Conservation (phyloP, 31 red algal species). For the Bonnemaisonia californica region DNA sequence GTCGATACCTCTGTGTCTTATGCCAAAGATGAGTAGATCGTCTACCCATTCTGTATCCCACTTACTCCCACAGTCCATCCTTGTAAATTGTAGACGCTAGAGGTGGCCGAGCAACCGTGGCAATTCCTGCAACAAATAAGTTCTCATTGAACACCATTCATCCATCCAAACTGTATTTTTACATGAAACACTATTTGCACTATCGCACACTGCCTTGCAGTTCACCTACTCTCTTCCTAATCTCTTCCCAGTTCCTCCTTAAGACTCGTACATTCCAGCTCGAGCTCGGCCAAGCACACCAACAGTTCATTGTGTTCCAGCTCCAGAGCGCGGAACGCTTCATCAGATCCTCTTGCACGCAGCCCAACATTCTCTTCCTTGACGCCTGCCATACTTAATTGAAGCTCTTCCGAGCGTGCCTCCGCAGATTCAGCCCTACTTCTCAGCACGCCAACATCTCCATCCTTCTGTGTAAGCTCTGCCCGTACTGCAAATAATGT, state of each 20-base stretch:
- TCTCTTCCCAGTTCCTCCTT: slow-evolving; percentile 46
- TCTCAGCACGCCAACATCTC: slow-evolving; percentile 23
- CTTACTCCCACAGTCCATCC: too few species aligned
- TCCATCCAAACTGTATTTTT: too few species aligned
- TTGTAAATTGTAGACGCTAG: too few species aligned
- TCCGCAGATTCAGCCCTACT: slow-evolving; percentile 35
- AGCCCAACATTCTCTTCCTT: slow-evolving; percentile 29
- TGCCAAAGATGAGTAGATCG: slow-evolving; percentile 46
- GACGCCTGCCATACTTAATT: slow-evolving; percentile 20
- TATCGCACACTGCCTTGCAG: too few species aligned
- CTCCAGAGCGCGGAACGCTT: slow-evolving; percentile 31
- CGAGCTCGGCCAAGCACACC: slow-evolving; percentile 63
- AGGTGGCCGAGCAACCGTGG: too few species aligned
- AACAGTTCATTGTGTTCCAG: slow-evolving; percentile 67
- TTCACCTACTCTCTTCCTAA: slow-evolving; percentile 2
- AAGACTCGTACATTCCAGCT: slow-evolving; percentile 47
- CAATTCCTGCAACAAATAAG: too few species aligned
- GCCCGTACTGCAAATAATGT: slow-evolving; percentile 47
- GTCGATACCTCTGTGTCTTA: slow-evolving; percentile 89
- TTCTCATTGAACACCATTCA: too few species aligned
- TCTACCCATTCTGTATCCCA: neutral
- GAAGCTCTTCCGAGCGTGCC: slow-evolving; percentile 27
- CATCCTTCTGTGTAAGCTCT: slow-evolving; percentile 27
- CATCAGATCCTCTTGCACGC: slow-evolving; percentile 16
- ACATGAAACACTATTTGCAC: too few species aligned